Evolutionary conservation across 257 asterid genomes (phyloP).

Genomic region (Primulina huaijiensis): DNA sequence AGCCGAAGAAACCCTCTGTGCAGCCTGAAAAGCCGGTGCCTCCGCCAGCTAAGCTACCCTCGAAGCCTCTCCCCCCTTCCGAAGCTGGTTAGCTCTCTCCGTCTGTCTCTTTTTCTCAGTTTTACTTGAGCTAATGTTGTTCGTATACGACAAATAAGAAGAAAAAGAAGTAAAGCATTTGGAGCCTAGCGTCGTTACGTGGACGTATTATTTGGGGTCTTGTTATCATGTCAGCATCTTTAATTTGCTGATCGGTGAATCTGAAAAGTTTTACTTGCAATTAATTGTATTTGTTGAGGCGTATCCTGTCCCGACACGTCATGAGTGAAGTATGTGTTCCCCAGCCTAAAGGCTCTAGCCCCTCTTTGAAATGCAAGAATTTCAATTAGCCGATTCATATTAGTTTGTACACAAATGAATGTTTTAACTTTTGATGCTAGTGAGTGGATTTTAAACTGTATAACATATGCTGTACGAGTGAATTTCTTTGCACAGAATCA

Average conservation of each 20-base stretch:
- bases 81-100: slow-evolving; percentile 53
- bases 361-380: no score
- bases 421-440: no score
- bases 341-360: no score
- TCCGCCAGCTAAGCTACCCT: slow-evolving; percentile 48
- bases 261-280: no score
- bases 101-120: background rate
- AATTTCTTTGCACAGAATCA: background rate
- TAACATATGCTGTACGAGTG: background rate
- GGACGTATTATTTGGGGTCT: background rate
- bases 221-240: background rate
- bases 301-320: no score
- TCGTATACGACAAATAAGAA: background rate
- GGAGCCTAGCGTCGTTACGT: background rate
- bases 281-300: no score
- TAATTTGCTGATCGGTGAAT: no score
- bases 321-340: no score
- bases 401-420: no score
- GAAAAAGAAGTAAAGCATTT: background rate
- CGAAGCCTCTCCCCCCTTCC: slow-evolving; percentile 73
- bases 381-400: no score
- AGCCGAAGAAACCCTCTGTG: slow-evolving; percentile 48
- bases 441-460: background rate
- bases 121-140: background rate
- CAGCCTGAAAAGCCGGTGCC: slow-evolving; percentile 29